Conservation (phyloP, 2,329 filamentous ascomycete species). For the Alternaria ethzedia region DNA sequence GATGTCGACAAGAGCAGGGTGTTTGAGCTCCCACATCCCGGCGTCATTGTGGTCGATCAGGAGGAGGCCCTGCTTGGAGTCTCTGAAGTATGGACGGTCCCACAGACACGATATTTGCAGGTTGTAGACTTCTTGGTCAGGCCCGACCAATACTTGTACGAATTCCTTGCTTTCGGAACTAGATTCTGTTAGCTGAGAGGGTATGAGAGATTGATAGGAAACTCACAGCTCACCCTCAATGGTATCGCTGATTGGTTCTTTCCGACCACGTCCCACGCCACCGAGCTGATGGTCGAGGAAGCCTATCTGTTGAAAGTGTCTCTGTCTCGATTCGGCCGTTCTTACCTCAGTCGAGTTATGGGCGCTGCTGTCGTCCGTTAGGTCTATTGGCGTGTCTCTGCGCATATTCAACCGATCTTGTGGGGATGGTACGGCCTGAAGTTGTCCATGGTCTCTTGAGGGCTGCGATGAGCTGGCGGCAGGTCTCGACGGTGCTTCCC, state of each 20-base stretch:
- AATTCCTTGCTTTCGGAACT: slow-evolving; percentile 26
- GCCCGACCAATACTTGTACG: slow-evolving; percentile 30
- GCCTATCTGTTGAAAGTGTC: neutral
- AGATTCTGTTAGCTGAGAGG: neutral
- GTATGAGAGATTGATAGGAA: neutral
- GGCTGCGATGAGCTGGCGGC: neutral
- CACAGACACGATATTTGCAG: no score
- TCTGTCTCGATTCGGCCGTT: neutral
- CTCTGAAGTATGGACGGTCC: neutral
- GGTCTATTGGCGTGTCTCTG: neutral
- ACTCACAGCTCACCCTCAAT: slow-evolving; percentile 31
- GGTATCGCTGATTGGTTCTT: slow-evolving; percentile 12
- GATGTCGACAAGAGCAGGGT: slow-evolving; percentile 24
- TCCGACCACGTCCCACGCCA: neutral
- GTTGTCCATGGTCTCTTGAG: neutral
- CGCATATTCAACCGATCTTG: no score
- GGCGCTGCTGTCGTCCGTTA: neutral
- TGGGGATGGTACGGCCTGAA: neutral
- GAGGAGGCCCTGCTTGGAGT: slow-evolving; percentile 8
- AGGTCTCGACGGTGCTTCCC: neutral
- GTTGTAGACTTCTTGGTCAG: slow-evolving; percentile 12
- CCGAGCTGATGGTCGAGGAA: neutral
- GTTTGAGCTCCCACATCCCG: slow-evolving; percentile 21
- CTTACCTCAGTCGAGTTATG: neutral
- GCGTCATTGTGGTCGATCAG: slow-evolving; percentile 18